Evolutionary conservation across 73 alveolate genomes (phyloP).

Genomic region (Paramecium bursaria): DNA sequence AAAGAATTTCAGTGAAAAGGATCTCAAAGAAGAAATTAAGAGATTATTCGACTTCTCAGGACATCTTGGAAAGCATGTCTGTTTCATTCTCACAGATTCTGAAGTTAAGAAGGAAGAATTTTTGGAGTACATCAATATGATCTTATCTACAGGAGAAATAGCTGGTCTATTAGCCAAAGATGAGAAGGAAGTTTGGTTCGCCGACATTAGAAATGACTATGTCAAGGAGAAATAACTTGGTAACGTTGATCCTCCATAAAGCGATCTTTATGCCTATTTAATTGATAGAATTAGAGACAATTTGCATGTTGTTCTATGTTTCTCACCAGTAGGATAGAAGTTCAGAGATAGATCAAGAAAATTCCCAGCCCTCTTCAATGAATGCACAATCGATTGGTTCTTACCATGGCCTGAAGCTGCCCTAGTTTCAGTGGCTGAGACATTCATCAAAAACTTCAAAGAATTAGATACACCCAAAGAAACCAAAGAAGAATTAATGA

Average conservation of each 20-base stretch:
- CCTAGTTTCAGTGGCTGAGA: slow-evolving; percentile 94
- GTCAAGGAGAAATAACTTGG: slow-evolving; percentile 89
- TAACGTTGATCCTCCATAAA: slow-evolving; percentile 87
- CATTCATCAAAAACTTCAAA: slow-evolving; percentile 86
- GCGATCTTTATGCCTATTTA: slow-evolving; percentile 90
- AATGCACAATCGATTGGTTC: slow-evolving; percentile 99
- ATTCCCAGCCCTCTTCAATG: slow-evolving; percentile 99
- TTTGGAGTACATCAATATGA: slow-evolving; percentile 98
- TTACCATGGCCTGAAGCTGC: slow-evolving; percentile 99
- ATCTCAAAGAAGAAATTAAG: slow-evolving; percentile 92
- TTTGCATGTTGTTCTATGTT: slow-evolving; percentile 98
- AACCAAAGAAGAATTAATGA: slow-evolving; percentile 87
- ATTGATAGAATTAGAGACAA: slow-evolving; percentile 98
- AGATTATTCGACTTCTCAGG: slow-evolving; percentile 94
- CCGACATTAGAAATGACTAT: slow-evolving; percentile 85
- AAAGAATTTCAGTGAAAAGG: slow-evolving; percentile 93
- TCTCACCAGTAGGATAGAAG: slow-evolving; percentile 99
- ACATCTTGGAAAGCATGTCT: slow-evolving; percentile 89
- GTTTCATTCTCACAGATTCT: slow-evolving; percentile 99
- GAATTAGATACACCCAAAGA: slow-evolving; percentile 91
- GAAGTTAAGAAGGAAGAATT: slow-evolving; percentile 99
- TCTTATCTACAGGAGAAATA: slow-evolving; percentile 99
- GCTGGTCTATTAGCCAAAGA: slow-evolving; percentile 99
- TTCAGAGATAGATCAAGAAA: slow-evolving; percentile 99
- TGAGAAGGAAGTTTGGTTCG: slow-evolving; percentile 95